Base-by-base conservation (phyloP, 176 grass and related monocot genomes). In the Pontederia paniculata region DNA sequence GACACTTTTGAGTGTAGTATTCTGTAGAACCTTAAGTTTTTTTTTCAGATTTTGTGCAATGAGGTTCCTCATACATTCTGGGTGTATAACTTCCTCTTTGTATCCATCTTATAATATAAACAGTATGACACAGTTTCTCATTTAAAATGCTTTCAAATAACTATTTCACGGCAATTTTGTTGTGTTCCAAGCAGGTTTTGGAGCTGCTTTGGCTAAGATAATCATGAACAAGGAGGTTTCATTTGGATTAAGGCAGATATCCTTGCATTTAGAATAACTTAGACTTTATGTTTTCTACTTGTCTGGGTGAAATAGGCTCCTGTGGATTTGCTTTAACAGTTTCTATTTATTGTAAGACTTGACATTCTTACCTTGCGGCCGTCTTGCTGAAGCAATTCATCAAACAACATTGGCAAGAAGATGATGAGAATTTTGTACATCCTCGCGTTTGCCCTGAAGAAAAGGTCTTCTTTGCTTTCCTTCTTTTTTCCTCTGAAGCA, bases 301-400 rank as follows among this genome's bases (percentile, higher is more conserved):
- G 28, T 66, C 72, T 72, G 28, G 31, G 56, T 16, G 15, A 44
- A 23, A 3, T 52, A 43, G 3, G 14, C 59, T 52, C 44, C 17
- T 18, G 21, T 63, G 50, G 17, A 17, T 65, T 55, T 52, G 17
- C 16, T 21, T 22, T 42, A 14, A 47, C 9, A 45, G 51, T 10
- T 0, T 14, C 18, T 50, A 10, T 54, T 74, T 45, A 50, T 73
- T 71, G 58, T 71, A 44, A 62, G 54, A 76, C 73, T 96, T 96
- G 25, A 96, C 72, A 73, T 60, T 46, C 48, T 48, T 44, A 96
- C 91, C 74, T 96, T 22, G 85, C 91, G 64, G 91, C 91, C 18
- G 91, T 96, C 48, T 83, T 96, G 65, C 72, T 96, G 65, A 96
- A 89, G 73, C 91, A 96, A 71, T 96, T 87, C 70, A 96, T 96